Base-by-base conservation (phyloP, 805 yeast genomes). In the Lipomyces chichibuensis region DNA sequence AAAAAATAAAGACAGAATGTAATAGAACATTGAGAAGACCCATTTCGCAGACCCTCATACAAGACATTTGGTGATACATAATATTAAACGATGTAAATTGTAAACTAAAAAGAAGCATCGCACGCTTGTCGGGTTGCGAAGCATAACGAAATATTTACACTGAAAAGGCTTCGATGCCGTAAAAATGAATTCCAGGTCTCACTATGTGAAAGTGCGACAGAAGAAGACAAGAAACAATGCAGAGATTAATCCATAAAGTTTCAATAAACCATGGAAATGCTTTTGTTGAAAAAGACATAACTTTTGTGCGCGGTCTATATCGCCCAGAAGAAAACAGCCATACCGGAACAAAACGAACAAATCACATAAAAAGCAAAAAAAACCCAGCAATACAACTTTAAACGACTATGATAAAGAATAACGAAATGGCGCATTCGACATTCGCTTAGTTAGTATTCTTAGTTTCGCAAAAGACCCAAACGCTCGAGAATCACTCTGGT, bases 401-500 rank as follows among this genome's bases (percentile, higher is more conserved):
- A 60, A 27, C 20, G n/a, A 43, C 14, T 35, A 35, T 13, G 11
- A 37, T 11, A 17, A 14, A 37, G 14, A 11, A 11, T 1, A 49
- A 49, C 43, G 32, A 29, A 29, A 1, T 29, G 7, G 32, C 32
- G 7, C 32, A 4, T 29, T 29, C 32, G 32, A 29, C 32, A 6
- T 29, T 0, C 29, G 29, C 2, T 27, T 3, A 27, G 29, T 27
- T 27, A 27, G 29, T 3, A 27, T 27, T 29, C 20, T 20, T 49
- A 68, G 49, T 80, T 69, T 32, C 79, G 79, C 64, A 87, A 77
- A 57, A 93, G 79, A 62, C 85, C 84, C 72, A 95, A 83, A 62
- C 83, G 83, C 74, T 94, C 97, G 72, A 95, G 82, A 60, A 92
- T 87, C 96, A 92, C 91, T 69, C 91, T 81, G 1, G 97, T 90